A percentile compares a stretch with the other conserved stretches of the same genome.
These are phyloP conservation scores for Clavaria fumosa DNA, from an alignment of 768 basidiomycete genomes.

Conservation along the genomic window DNA sequence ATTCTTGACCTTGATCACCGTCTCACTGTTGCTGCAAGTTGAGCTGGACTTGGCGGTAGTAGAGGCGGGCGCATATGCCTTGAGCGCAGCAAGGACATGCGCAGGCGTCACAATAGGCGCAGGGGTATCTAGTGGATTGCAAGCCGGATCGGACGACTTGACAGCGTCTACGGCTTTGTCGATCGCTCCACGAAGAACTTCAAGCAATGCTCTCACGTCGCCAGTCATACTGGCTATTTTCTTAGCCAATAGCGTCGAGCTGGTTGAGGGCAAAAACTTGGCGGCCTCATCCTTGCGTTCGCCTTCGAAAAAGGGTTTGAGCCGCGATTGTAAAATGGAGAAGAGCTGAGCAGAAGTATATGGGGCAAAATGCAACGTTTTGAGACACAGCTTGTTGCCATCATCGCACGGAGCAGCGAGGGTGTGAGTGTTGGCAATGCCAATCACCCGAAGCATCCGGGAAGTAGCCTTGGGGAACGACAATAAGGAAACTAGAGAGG, in stretches of 20 bases:
- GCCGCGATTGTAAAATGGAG: constrained; percentile 48
- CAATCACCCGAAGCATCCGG: constrained; percentile 50
- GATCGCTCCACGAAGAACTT: constrained; percentile 68
- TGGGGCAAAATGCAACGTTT: constrained; percentile 67
- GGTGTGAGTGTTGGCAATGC: constrained; percentile 83
- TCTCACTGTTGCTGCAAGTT: constrained; percentile 34
- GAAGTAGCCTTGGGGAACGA: constrained; percentile 42
- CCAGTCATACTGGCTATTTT: constrained; percentile 73
- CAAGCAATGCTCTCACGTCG: constrained; percentile 68
- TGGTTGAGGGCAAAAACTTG: constrained; percentile 41
- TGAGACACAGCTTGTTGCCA: constrained; percentile 18
- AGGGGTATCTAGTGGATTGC: constrained; percentile 22
- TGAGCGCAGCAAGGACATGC: constrained; percentile 61
- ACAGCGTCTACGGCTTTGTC: constrained; percentile 38
- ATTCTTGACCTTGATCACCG: constrained; percentile 45
- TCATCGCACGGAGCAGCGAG: constrained; percentile 36
- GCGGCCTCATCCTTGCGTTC: constrained; percentile 18
- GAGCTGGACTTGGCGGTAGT: constrained; percentile 12
- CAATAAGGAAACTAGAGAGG: constrained; percentile 49
- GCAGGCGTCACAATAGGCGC: constrained; percentile 41
- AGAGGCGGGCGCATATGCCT: constrained; percentile 40
- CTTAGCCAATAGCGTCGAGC: constrained; percentile 58
- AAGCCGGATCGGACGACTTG: constrained; percentile 13
- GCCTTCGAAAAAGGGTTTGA: constrained; percentile 36
- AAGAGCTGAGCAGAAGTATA: constrained; percentile 62